These are phyloP conservation scores for Metarhizium sp. DNA, from an alignment of 2,329 filamentous ascomycete species.

Conservation along the genomic window DNA sequence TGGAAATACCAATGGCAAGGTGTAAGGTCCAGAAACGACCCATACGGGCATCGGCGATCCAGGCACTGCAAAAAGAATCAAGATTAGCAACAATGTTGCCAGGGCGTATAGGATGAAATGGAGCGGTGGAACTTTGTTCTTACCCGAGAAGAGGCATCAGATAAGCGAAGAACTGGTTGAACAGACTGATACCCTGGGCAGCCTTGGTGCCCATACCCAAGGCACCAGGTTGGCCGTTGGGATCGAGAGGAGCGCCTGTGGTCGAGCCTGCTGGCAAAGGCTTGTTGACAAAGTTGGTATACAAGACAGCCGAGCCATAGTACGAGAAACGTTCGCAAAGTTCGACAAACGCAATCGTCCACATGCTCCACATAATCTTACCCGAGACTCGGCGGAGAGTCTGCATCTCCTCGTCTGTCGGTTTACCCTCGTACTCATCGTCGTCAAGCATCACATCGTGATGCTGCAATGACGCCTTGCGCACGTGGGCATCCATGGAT, in stretches of 20 bases:
- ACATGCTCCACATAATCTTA: constrained; percentile 55
- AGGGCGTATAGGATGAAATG: neutral
- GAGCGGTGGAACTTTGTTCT: constrained; percentile 9
- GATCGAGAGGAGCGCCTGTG: constrained; percentile 37
- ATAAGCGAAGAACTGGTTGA: constrained; percentile 56
- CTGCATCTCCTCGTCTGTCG: constrained; percentile 51
- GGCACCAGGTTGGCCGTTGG: constrained; percentile 35
- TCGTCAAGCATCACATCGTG: constrained; percentile 14
- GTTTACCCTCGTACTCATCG: constrained; percentile 28
- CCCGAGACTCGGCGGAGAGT: constrained; percentile 56
- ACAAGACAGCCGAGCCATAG: constrained; percentile 62
- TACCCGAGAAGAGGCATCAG: constrained; percentile 48
- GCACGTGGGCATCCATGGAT: constrained; percentile 15
- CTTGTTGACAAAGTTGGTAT: constrained; percentile 57
- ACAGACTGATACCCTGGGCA: constrained; percentile 35
- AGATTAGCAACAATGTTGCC: neutral
- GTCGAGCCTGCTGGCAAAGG: constrained; percentile 42
- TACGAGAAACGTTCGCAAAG: constrained; percentile 70
- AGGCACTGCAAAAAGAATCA: constrained; percentile 25
- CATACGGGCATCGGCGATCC: constrained; percentile 58
- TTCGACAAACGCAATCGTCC: constrained; percentile 63
- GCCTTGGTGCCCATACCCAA: constrained; percentile 49
- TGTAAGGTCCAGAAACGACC: constrained; percentile 68
- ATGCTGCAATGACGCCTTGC: constrained; percentile 10
- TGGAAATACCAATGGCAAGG: constrained; percentile 54